Conservation (phyloP, 331 rosid species). For the Quercus tomentella region DNA sequence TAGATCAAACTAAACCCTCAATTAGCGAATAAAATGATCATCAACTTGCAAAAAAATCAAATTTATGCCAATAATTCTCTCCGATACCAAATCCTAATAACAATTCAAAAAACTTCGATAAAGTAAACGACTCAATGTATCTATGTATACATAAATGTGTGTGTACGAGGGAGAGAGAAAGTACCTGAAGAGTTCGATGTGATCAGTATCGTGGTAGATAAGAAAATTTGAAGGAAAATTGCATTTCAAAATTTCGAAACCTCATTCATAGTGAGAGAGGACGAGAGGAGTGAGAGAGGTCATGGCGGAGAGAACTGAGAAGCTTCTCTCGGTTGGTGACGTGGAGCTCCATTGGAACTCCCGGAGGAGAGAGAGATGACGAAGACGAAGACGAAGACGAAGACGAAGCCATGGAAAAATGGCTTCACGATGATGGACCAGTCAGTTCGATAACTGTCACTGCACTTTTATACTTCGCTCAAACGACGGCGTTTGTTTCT, state of each 20-base stretch:
- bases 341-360: slow-evolving; percentile 56
- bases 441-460: too few species aligned
- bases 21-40: slow-evolving; percentile 1
- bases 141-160: too few species aligned
- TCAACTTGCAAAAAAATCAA: neutral
- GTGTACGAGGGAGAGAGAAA: neutral
- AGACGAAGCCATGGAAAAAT: slow-evolving; percentile 44
- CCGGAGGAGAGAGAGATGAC: slow-evolving; percentile 46
- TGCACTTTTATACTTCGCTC: too few species aligned
- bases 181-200: slow-evolving; percentile 85
- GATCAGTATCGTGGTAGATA: slow-evolving; percentile 63
- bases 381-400: slow-evolving; percentile 13
- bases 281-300: slow-evolving; percentile 46
- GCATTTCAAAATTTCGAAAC: neutral
- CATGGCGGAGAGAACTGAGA: slow-evolving; percentile 47
- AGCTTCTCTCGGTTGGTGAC: slow-evolving; percentile 51
- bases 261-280: slow-evolving; percentile 18
- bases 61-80: neutral
- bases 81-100: neutral
- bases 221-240: too few species aligned
- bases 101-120: neutral
- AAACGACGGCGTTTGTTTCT: too few species aligned
- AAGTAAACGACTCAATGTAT: neutral
- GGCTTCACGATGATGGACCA: slow-evolving; percentile 1
- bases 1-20: neutral